Evolutionary conservation across 108 stramenopile species (phyloP).

Genomic region (Chaetoceros muelleri): DNA sequence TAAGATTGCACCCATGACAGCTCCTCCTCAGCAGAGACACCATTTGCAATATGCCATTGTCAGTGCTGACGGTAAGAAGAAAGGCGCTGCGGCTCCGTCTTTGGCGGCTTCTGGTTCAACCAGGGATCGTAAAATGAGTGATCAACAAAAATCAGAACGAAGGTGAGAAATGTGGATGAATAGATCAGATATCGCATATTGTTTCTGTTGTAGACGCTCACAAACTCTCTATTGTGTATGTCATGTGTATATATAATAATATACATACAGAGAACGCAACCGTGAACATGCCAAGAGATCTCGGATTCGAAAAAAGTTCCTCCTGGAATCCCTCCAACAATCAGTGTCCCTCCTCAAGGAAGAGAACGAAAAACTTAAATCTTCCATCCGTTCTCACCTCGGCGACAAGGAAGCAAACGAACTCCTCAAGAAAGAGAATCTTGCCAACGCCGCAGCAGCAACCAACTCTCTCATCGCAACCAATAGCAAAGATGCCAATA

Average conservation of each 20-base stretch:
- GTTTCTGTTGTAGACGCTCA: too few relatives aligned
- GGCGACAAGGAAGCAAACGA: constrained; percentile 54
- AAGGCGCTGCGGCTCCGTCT: too few relatives aligned
- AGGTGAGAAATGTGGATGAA: too few relatives aligned
- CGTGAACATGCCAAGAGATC: constrained; percentile 91
- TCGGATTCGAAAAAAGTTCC: constrained; percentile 93
- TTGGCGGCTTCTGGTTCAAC: constrained; percentile 1
- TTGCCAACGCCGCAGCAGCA: constrained; percentile 27
- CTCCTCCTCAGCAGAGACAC: constrained; percentile 66
- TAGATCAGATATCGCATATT: too few relatives aligned
- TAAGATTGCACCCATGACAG: constrained; percentile 42
- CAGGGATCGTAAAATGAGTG: constrained; percentile 44
- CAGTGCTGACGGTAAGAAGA: constrained; percentile 2
- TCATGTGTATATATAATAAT: too few relatives aligned
- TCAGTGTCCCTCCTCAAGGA: constrained; percentile 66
- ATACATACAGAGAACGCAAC: constrained; percentile 83
- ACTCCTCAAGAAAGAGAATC: constrained; percentile 33
- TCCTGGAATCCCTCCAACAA: constrained; percentile 90
- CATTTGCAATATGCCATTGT: constrained; percentile 67
- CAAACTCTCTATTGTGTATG: too few relatives aligned
- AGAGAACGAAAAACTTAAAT: constrained; percentile 78
- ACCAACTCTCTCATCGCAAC: constrained; percentile 57
- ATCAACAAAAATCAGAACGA: constrained; percentile 60
- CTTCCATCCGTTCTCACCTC: constrained; percentile 53
- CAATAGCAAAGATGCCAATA: constrained; percentile 63